phyloP scores from a whole-genome alignment of 805 yeast species.

The Barnettozyma salicaria region DNA sequence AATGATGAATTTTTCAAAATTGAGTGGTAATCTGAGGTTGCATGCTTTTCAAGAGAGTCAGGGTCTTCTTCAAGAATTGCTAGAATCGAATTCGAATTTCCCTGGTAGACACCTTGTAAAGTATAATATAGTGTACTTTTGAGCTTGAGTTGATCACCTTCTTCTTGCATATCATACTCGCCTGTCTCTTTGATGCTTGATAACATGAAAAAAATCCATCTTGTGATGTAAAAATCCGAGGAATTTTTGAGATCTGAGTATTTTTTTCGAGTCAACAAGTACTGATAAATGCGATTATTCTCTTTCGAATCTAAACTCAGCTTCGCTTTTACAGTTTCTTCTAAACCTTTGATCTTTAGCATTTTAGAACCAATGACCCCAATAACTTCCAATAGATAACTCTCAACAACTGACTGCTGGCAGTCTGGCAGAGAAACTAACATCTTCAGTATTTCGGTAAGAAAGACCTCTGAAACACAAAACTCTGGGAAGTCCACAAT shows the following conservation, averaged over 20 bases:
- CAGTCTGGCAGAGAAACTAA: conserved; percentile 35
- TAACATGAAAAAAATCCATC: conserved; percentile 16
- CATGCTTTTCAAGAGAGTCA: neutral
- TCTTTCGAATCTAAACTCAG: neutral
- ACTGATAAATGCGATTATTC: conserved; percentile 8
- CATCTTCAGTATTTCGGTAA: conserved; percentile 39
- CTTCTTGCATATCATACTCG: neutral
- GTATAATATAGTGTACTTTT: neutral
- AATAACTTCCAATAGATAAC: conserved; percentile 51
- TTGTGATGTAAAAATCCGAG: conserved; percentile 14
- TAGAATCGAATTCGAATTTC: conserved; percentile 2
- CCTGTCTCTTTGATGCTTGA: no score
- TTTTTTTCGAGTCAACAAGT: neutral
- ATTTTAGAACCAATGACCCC: conserved; percentile 55
- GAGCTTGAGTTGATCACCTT: neutral
- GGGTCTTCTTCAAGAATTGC: neutral
- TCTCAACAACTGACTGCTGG: conserved; percentile 37
- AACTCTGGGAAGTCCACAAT: conserved; percentile 53
- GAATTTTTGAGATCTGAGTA: neutral
- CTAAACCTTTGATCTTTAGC: conserved; percentile 29
- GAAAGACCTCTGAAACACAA: conserved; percentile 50
- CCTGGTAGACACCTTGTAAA: neutral
- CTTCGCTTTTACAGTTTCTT: conserved; percentile 4
- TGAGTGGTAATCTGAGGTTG: neutral
- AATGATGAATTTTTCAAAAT: conserved; percentile 14